phyloP scores from a whole-genome alignment of 106 monocot species.

The Dactylorhiza incarnata region DNA sequence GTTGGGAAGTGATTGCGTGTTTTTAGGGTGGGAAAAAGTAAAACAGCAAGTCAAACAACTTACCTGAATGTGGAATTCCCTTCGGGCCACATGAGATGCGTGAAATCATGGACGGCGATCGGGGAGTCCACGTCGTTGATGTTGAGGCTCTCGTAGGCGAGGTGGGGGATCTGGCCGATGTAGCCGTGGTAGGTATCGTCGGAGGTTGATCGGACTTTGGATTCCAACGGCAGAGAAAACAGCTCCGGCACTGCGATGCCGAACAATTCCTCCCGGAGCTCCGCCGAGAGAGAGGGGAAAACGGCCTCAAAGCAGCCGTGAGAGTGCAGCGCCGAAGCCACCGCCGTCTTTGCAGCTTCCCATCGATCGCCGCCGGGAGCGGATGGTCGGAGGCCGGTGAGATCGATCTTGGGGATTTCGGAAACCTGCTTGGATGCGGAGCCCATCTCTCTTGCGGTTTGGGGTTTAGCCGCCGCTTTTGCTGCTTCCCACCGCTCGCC shows the following conservation, averaged over 20 bases:
- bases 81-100: constrained; percentile 33
- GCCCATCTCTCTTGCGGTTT: no score
- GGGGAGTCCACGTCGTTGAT: constrained; percentile 9
- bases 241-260: constrained; percentile 11
- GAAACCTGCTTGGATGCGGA: no score
- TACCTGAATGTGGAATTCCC: constrained; percentile 36
- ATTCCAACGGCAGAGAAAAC: constrained; percentile 28
- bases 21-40: no score
- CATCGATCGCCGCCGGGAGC: neutral
- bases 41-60: no score
- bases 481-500: no score
- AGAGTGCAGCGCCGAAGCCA: constrained; percentile 14
- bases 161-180: neutral
- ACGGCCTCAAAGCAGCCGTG: constrained; percentile 36
- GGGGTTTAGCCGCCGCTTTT: no score
- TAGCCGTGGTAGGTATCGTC: constrained; percentile 18
- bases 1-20: no score
- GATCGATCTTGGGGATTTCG: neutral
- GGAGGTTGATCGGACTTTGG: constrained; percentile 20
- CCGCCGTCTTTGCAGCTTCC: constrained; percentile 14
- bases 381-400: neutral
- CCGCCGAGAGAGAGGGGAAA: constrained; percentile 1
- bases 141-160: constrained; percentile 33
- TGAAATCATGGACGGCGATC: constrained; percentile 12
- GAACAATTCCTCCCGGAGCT: constrained; percentile 9